Evolutionary conservation across 805 yeast species (phyloP), one percentile per base, ranked within the genome.

Genomic region (Metschnikowia lunata): DNA sequence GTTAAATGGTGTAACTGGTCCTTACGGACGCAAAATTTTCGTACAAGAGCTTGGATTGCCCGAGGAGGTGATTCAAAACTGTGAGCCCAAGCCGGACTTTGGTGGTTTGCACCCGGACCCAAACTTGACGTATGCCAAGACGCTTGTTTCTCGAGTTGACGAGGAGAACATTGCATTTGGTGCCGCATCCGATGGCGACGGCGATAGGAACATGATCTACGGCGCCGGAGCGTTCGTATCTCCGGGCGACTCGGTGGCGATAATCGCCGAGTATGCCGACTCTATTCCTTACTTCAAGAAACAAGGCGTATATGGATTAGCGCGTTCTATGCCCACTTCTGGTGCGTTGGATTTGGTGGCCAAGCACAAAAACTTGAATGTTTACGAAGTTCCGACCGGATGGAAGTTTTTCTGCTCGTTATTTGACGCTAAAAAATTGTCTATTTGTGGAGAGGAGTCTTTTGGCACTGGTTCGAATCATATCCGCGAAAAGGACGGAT

Each of bases 71-170:
- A 73, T 93, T 47, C 98, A 91, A 68, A 89, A 91, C 68, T 83
- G 69, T 58, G 63, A 55, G 13, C 96, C 97, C 29, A 64, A 76
- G 61, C 89, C 91, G 13, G 99, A 91, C 65, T 91, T 91, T 60
- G 99, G 99, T 50, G 99, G 99, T 1, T 74, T 89, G 55, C 99
- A 91, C 64, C 99, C 99, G 15, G 99, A 91, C 68, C 99, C 99
- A 52, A 91, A 91, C 70, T 77, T 91, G 64, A 90, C 97, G 11
- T 91, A 93, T 61, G 99, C 98, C 9, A 79, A 76, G 47, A 81
- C 96, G 14, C 74, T 91, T 51, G 99, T 91, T 15, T 84, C 79
- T 30, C 76, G 77, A 51, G 99, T 91, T n/a, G 97, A 93, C 60
- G 61, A 66, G 15, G 85, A 85, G 47, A 69, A 80, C 47, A 86